Conservation (phyloP, 2,329 filamentous ascomycete species). For the Thelonectria blattea region DNA sequence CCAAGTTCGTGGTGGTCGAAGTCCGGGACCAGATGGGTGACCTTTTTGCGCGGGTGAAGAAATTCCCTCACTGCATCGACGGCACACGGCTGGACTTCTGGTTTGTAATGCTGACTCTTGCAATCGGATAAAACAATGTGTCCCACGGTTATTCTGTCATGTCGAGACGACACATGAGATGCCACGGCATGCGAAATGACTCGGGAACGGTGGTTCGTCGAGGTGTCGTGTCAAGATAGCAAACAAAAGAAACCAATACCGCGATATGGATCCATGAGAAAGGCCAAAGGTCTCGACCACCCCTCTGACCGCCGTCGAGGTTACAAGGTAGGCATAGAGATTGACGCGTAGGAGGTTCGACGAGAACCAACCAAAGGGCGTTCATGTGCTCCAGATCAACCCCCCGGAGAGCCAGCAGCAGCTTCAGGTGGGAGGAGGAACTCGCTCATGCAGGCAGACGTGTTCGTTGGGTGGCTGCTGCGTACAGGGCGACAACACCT, state of each 20-base stretch:
- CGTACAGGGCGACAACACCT: no score
- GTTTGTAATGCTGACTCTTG: slow-evolving; percentile 7
- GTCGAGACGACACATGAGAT: not conserved
- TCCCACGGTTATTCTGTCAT: not conserved
- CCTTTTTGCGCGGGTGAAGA: slow-evolving; percentile 22
- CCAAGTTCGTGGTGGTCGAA: not conserved
- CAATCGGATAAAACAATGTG: not conserved
- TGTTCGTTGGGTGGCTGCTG: not conserved
- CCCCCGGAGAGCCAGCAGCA: not conserved
- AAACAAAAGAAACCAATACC: not conserved
- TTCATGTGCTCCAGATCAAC: not conserved
- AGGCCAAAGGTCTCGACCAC: not conserved
- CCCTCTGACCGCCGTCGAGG: not conserved
- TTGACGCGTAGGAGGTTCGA: not conserved
- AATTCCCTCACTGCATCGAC: slow-evolving; percentile 19
- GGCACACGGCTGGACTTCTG: not conserved
- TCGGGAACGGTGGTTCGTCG: not conserved
- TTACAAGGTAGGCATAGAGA: not conserved
- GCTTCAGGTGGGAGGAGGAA: not conserved
- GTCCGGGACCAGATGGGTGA: slow-evolving; percentile 4
- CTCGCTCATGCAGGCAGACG: not conserved
- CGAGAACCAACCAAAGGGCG: not conserved
- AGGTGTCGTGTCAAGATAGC: not conserved
- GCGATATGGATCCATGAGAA: not conserved
- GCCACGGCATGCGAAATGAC: not conserved